Percentiles rank a stretch among this genome's conserved stretches.
These are phyloP conservation scores for Coemansia sp. DNA, from an alignment of 192 early-diverging fungal species.

Conservation along the genomic window DNA sequence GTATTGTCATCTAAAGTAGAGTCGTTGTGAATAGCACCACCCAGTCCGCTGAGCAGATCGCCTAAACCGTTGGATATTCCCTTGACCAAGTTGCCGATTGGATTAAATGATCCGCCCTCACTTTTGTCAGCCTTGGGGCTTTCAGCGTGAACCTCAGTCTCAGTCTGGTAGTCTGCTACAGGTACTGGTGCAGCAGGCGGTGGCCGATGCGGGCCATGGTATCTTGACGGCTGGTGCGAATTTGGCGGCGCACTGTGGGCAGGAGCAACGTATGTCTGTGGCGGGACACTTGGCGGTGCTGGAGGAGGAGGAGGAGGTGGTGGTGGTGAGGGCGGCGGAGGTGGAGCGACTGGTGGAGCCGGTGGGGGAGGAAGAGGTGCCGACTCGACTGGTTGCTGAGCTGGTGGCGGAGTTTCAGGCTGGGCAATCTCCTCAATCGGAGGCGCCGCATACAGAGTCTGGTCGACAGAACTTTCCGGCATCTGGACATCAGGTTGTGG, in stretches of 20 bases:
- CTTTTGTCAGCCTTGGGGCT: not conserved
- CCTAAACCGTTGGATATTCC: conserved; percentile 30
- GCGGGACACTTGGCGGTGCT: not conserved
- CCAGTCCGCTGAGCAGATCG: conserved; percentile 25
- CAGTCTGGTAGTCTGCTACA: conserved; percentile 14
- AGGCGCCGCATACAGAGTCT: not conserved
- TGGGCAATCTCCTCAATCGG: not conserved
- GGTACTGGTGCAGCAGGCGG: conserved; percentile 20
- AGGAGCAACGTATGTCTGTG: not conserved
- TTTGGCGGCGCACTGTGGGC: not conserved
- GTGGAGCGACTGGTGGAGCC: conserved; percentile 2
- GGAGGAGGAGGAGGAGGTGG: not conserved
- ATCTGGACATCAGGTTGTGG: not conserved
- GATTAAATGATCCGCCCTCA: conserved; percentile 14
- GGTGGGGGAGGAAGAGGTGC: not conserved
- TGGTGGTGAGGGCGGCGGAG: not conserved
- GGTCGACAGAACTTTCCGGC: not conserved
- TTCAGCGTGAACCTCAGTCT: conserved; percentile 9
- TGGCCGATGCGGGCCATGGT: not conserved
- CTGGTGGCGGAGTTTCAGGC: not conserved
- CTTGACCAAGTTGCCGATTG: conserved; percentile 22
- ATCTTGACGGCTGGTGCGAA: not conserved
- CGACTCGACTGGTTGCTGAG: not conserved
- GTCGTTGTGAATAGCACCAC: conserved; percentile 4
- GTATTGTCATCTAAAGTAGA: conserved; percentile 12